Evolutionary conservation across 2,329 filamentous ascomycete genomes (phyloP), one percentile per base, ranked within the genome.

Genomic region (Verticillium klebahnii): DNA sequence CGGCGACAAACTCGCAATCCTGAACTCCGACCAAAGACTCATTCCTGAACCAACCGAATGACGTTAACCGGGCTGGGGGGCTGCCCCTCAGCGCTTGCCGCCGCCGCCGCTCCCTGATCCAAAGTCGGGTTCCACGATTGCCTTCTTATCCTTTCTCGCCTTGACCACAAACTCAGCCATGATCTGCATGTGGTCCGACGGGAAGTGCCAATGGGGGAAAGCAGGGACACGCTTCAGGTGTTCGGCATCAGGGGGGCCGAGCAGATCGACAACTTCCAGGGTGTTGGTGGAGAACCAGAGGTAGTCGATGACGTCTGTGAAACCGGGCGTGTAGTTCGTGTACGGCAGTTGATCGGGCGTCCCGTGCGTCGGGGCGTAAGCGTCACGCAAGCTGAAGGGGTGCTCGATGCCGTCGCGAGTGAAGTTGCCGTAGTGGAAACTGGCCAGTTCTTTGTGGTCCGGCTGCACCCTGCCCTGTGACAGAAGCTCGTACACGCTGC

Each of bases 201-300:
- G 93, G 82, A 96, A 97, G 78, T 97, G 93, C 78, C 92, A 94
- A 74, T 95, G 93, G 23, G 93, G 93, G 77, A 97, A 97, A 0
- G 93, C 93, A 3, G 93, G 93, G 31, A 97, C 92, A 59, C 89
- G 86, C 74, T 91, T 89, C 62, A 97, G 86, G 73, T 96, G 95
- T 32, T 91, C 86, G 66, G 88, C 85, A 73, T 97, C 93, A 2
- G 96, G 91, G 54, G 94, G 90, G 34, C 93, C 93, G 4, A 97
- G 87, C 60, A 97, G 77, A 60, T 90, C 90, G 19, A 92, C 89
- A 29, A 96, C 90, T 72, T 95, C 91, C 55, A 97, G 81, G 25
- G 90, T 88, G 75, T 95, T 97, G 62, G 92, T 94, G 61, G 93
- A 93, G 77, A 96, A 99, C 93, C 93, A 98, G 70, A 99, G 92